Base-by-base conservation (phyloP, 768 basidiomycete species). In the Termitomyces sp. region DNA sequence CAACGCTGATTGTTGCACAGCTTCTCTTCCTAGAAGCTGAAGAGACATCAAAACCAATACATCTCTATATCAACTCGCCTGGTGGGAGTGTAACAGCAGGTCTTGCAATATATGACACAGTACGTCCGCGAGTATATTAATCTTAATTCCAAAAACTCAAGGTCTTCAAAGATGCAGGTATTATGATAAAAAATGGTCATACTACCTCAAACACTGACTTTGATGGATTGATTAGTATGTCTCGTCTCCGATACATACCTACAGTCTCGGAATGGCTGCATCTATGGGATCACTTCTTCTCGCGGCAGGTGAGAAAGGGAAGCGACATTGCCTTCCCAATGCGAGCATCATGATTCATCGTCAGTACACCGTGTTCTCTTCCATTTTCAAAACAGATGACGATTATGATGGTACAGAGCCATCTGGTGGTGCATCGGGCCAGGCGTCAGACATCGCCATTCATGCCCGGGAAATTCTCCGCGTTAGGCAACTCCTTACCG, bases 301-400 rank as follows among this genome's bases (percentile, higher is more conserved):
- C 5, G 90, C 93, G 10, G 94, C 93, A 49, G 94, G 94, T 36
- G 93, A 90, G 74, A 86, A 80, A 63, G 95, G 95, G 36, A 93
- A 95, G 70, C 81, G 96, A 32, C 94, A 94, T 69, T 90, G 90
- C 64, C 80, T 98, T 57, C 93, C 94, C 13, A 91, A 98, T 69
- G 88, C 94, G 20, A 92, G 90, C 68, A 93, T 98, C 67, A 98
- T 98, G 96, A 98, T 98, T 55, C 96, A 98, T 71, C 96, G 95
- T 96, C 69, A 60, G 79, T 72, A 32, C 46, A 60, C 24, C 33
- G 40, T 44, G 5, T 43, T 43, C 36, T 41, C 46, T 56, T 46
- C 57, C 14, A 47, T 41, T 51, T 41, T 20, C 41, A 57, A 16
- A 20, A 11, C 10, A 33, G 28, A 45, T 46, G 51, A 52, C 18